Evolutionary conservation across 495 filamentous ascomycete species (phyloP), one percentile per base, ranked within the genome.

Genomic region (Delitschia confertaspora): DNA sequence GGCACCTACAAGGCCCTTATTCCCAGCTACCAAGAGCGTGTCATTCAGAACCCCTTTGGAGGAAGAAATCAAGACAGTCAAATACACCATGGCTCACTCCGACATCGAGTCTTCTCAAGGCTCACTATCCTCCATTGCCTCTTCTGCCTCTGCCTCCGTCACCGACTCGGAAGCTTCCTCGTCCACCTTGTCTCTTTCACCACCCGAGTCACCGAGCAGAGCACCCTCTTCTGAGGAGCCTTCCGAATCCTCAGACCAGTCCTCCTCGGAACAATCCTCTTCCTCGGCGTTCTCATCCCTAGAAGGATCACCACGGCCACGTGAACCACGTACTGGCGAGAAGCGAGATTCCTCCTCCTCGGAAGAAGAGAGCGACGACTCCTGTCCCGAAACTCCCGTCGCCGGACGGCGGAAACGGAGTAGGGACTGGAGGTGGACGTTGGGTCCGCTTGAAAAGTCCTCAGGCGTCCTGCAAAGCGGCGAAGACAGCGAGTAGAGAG

Each of bases 371-470:
- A 57, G 60, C 46, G 60, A 58, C 35, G 60, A 61, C 5, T 60
- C 60, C 6, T 69, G 62, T 29, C 70, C 74, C 1, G 66, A 67
- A 26, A 75, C 70, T 6, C 71, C 73, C 3, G 62, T 67, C 3
- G 69, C 69, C 17, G 63, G 60, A 18, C 67, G 72, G 2, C 56
- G 56, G 41, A 77, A 76, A 41, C 69, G 70, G 17, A 65, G 69
- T 3, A 57, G 74, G 14, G 68, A 74, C 54, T 78, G 75, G 75
- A 58, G 62, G 36, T 78, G 75, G 75, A 78, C 75, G 3, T 51
- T 78, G 11, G 72, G 65, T 0, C 68, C 73, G 5, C 43, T 53
- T 11, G 39, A 29, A 9, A 42, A 42, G n/a, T 17, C 16, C 16
- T 31, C 39, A n/a, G n/a, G n/a, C n/a, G n/a, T n/a, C n/a, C n/a